Evolutionary conservation across 331 rosid species (phyloP).

Genomic region (Quercus tomentella): DNA sequence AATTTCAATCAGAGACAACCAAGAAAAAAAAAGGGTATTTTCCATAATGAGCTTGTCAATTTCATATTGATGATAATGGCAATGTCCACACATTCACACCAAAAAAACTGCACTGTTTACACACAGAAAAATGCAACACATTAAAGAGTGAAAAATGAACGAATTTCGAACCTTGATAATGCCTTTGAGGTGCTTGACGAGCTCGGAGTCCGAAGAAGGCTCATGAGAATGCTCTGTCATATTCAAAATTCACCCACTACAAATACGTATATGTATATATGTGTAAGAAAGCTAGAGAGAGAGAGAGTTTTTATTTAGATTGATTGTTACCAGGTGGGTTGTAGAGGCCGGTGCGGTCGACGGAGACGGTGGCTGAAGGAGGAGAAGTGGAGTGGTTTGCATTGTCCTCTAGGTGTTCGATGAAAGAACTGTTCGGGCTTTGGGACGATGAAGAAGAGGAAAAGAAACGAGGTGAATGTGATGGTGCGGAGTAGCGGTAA

Average conservation of each 20-base stretch:
- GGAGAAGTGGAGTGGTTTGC: constrained; percentile 23
- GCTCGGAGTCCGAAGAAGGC: constrained; percentile 70
- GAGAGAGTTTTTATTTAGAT: neutral
- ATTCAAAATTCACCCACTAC: neutral
- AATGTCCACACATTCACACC: neutral
- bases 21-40: too few relatives aligned
- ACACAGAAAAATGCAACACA: neutral
- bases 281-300: neutral
- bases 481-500: neutral
- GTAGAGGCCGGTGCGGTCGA: constrained; percentile 74
- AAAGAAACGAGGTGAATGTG: neutral
- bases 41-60: too few relatives aligned
- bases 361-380: constrained; percentile 45
- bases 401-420: constrained; percentile 36
- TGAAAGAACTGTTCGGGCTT: constrained; percentile 14
- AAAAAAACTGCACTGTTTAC: neutral
- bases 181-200: constrained; percentile 87
- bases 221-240: constrained; percentile 65
- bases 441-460: constrained; percentile 31
- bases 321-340: constrained; percentile 51
- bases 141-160: too few relatives aligned
- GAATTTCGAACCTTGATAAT: constrained; percentile 61
- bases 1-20: neutral
- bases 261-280: neutral
- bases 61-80: too few relatives aligned